phyloP scores from a whole-genome alignment of 2,329 filamentous ascomycete species.

The Clarireedia homoeocarpa region DNA sequence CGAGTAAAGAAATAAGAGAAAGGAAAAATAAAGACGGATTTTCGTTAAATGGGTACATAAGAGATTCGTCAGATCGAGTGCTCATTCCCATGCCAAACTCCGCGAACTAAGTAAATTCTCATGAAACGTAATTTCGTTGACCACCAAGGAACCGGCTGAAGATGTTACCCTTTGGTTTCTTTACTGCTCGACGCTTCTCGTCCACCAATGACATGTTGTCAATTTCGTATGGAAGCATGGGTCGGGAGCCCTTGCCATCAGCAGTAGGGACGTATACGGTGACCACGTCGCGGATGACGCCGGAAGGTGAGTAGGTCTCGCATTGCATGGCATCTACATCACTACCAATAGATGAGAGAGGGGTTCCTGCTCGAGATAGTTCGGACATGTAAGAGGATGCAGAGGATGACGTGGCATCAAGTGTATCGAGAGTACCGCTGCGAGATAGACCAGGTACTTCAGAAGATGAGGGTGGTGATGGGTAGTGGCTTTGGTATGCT shows the following conservation, averaged over 20 bases:
- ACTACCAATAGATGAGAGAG: constrained; percentile 28
- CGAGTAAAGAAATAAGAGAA: background rate
- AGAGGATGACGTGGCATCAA: constrained; percentile 27
- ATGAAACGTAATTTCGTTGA: constrained; percentile 2
- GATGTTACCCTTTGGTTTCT: constrained; percentile 24
- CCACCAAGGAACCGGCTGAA: constrained; percentile 23
- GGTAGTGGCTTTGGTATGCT: constrained; percentile 11
- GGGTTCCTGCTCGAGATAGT: constrained; percentile 27
- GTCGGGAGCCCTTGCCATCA: constrained; percentile 14
- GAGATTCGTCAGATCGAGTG: constrained; percentile 3
- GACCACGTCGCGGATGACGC: constrained; percentile 21
- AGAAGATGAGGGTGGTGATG: constrained; percentile 31
- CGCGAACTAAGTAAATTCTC: background rate
- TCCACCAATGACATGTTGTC: constrained; percentile 19
- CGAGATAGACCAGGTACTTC: constrained; percentile 30
- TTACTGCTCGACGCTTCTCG: constrained; percentile 16
- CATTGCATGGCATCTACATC: constrained; percentile 15
- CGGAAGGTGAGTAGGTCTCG: constrained; percentile 7
- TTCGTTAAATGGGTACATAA: constrained; percentile 5
- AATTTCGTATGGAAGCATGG: constrained; percentile 27
- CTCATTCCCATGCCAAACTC: background rate
- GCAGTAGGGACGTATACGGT: constrained; percentile 19
- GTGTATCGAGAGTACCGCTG: constrained; percentile 26
- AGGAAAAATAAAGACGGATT: background rate
- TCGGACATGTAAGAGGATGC: constrained; percentile 27